Evolutionary conservation across 352 stramenopile species (phyloP).

Genomic region (Pythium brachiatum): DNA sequence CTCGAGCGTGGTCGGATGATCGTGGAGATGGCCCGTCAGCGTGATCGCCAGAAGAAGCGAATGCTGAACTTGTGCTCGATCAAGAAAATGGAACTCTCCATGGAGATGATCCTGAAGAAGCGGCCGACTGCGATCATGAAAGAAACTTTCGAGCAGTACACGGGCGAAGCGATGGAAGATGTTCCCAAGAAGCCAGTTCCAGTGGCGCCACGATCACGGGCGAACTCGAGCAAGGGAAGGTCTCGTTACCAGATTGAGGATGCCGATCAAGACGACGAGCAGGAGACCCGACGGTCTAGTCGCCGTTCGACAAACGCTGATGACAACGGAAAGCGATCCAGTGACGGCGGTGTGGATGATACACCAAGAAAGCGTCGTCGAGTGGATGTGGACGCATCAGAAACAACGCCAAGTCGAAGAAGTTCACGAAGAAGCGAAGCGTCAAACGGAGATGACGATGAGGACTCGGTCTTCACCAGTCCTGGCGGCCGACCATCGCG

Average conservation of each 20-base stretch:
- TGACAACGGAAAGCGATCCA: conserved; percentile 3
- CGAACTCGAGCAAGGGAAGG: conserved; percentile 5
- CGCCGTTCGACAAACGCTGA: conserved; percentile 7
- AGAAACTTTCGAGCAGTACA: conserved; percentile 58
- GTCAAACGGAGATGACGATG: neutral
- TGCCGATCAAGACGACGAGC: conserved; percentile 12
- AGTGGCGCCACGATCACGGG: neutral
- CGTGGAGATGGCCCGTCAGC: conserved; percentile 80
- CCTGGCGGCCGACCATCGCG: conserved; percentile 1
- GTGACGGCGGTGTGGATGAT: neutral
- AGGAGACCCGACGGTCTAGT: conserved; percentile 15
- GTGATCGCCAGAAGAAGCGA: conserved; percentile 82
- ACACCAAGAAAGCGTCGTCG: conserved; percentile 24
- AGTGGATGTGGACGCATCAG: conserved; percentile 1
- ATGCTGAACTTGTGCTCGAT: conserved; percentile 60
- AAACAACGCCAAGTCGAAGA: conserved; percentile 19
- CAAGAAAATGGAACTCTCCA: conserved; percentile 59
- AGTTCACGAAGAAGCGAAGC: conserved; percentile 14
- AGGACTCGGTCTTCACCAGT: neutral
- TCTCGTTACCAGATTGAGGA: conserved; percentile 6
- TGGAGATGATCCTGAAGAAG: conserved; percentile 80
- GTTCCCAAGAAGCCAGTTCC: conserved; percentile 35
- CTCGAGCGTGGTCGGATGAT: conserved; percentile 83
- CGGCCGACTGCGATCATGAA: conserved; percentile 67
- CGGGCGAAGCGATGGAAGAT: conserved; percentile 53